A percentile compares a stretch with the other conserved stretches of the same genome.
phyloP scores from a whole-genome alignment of 2,329 filamentous ascomycete genomes.

The Thelonectria blattea region DNA sequence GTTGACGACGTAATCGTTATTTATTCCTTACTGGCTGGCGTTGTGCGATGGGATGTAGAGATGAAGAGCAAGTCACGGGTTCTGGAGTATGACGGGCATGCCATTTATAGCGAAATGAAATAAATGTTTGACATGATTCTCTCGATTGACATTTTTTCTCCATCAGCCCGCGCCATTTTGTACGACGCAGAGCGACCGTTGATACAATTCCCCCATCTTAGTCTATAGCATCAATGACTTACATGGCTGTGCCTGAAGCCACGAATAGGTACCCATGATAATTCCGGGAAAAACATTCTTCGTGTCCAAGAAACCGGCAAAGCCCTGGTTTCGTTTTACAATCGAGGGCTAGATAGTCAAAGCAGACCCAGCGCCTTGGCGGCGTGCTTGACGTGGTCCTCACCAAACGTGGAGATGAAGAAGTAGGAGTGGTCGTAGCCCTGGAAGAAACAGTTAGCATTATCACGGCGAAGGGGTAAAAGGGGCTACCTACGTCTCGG shows the following conservation, averaged over 20 bases:
- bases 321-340: constrained; percentile 3
- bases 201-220: background rate
- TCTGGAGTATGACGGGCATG: constrained; percentile 15
- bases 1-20: constrained; percentile 23
- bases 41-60: constrained; percentile 27
- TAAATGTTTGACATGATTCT: background rate
- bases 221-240: background rate
- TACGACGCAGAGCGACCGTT: background rate
- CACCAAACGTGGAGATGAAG: constrained; percentile 89
- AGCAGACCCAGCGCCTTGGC: constrained; percentile 74
- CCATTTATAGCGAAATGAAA: constrained; percentile 23
- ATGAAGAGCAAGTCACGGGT: constrained; percentile 13
- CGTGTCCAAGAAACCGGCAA: background rate
- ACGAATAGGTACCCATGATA: background rate
- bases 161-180: background rate
- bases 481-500: constrained; percentile 64
- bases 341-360: constrained; percentile 33
- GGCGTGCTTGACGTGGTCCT: constrained; percentile 90
- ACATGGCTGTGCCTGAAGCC: background rate
- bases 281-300: background rate
- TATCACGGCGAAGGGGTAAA: constrained; percentile 2
- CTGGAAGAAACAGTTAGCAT: constrained; percentile 43
- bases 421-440: constrained; percentile 98
- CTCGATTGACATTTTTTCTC: constrained; percentile 14
- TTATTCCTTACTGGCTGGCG: constrained; percentile 29